Evolutionary conservation across 352 stramenopile species (phyloP).

Genomic region (Globisporangium barbulae): DNA sequence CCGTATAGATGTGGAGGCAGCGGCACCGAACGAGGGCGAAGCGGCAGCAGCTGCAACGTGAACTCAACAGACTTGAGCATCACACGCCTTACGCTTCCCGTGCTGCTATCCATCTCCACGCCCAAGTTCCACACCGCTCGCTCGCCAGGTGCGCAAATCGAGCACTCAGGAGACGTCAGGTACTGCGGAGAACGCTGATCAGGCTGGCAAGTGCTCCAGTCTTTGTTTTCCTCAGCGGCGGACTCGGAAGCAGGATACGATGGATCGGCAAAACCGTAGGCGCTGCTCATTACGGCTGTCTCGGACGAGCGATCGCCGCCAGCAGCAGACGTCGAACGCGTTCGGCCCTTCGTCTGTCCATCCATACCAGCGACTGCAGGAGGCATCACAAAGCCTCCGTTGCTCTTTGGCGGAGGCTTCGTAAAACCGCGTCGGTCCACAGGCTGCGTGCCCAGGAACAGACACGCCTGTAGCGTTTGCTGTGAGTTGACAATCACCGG

Average conservation of each 20-base stretch:
- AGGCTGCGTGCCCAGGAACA: constrained; percentile 83
- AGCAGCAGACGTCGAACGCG: constrained; percentile 51
- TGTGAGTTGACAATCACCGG: constrained; percentile 85
- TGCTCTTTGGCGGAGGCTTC: constrained; percentile 83
- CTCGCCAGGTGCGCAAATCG: constrained; percentile 74
- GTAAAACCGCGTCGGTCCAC: constrained; percentile 84
- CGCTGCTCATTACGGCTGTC: constrained; percentile 29
- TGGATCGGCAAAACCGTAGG: constrained; percentile 59
- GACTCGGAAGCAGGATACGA: constrained; percentile 54
- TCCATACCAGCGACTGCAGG: constrained; percentile 48
- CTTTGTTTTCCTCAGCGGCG: constrained; percentile 82
- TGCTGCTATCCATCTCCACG: constrained; percentile 75
- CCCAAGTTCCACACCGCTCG: constrained; percentile 88
- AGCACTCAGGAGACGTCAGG: constrained; percentile 64
- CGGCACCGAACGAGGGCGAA: constrained; percentile 73
- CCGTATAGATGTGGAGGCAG: constrained; percentile 84
- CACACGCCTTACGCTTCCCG: constrained; percentile 66
- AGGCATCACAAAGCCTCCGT: constrained; percentile 78
- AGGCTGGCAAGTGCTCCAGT: constrained; percentile 85
- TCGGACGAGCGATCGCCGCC: constrained; percentile 69
- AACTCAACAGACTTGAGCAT: constrained; percentile 90
- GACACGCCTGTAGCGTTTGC: constrained; percentile 82
- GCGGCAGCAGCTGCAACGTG: constrained; percentile 77
- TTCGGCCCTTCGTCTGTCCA: constrained; percentile 56
- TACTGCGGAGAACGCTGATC: constrained; percentile 76